phyloP scores from a whole-genome alignment of 495 filamentous ascomycete genomes.

The Sphaerosporella brunnea region DNA sequence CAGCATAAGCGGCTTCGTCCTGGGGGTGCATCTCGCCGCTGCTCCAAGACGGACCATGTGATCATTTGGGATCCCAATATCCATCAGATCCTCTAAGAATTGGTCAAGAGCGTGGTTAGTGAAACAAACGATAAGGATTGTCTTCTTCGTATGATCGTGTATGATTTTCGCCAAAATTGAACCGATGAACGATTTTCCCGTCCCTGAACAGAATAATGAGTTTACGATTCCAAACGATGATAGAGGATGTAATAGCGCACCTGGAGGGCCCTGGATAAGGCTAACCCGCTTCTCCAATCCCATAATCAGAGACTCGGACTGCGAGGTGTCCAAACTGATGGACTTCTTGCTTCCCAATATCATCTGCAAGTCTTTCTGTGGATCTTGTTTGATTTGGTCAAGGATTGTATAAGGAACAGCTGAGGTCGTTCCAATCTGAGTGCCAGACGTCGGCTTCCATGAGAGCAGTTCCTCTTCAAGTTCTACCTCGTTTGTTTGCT shows the following conservation, averaged over 20 bases:
- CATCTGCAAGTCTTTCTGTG: constrained; percentile 21
- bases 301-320: constrained; percentile 38
- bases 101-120: constrained; percentile 60
- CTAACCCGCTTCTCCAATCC: constrained; percentile 40
- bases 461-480: constrained; percentile 36
- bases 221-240: background rate
- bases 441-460: constrained; percentile 19
- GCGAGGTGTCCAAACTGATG: constrained; percentile 39
- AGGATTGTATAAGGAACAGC: constrained; percentile 21
- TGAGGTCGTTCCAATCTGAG: constrained; percentile 13
- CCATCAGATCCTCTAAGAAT: constrained; percentile 42
- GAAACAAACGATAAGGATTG: constrained; percentile 41
- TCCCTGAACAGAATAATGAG: constrained; percentile 30
- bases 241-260: constrained; percentile 27
- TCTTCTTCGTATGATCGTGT: constrained; percentile 34
- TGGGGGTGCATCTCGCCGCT: constrained; percentile 20
- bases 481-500: constrained; percentile 37
- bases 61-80: constrained; percentile 37
- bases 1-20: background rate
- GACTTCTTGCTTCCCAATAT: constrained; percentile 22
- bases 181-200: constrained; percentile 66
- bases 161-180: constrained; percentile 45
- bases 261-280: constrained; percentile 61
- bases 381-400: constrained; percentile 11
- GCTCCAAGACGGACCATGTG: constrained; percentile 58